These are phyloP conservation scores for Gentiana straminea DNA, from an alignment of 257 asterid genomes.

Conservation along the genomic window DNA sequence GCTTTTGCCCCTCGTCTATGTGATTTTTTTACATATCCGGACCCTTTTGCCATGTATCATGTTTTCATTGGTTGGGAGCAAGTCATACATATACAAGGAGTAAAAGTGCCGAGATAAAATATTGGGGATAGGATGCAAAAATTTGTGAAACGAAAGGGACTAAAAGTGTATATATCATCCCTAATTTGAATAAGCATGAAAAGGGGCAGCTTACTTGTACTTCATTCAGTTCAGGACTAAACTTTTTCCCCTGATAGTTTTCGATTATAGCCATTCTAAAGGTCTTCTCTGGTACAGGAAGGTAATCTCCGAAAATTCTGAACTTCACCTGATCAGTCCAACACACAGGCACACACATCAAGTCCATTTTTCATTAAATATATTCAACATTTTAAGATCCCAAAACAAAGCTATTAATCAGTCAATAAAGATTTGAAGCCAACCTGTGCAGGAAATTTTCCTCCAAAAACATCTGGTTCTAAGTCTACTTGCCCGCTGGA, in stretches of 20 bases:
- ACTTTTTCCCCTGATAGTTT: conserved; percentile 42
- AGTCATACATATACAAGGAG: too few species aligned
- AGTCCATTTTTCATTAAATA: neutral
- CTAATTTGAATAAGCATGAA: neutral
- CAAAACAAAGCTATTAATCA: neutral
- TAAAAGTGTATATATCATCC: too few species aligned
- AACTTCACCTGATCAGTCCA: conserved; percentile 41
- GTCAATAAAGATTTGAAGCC: neutral
- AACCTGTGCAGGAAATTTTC: conserved; percentile 81
- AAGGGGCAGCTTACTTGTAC: conserved; percentile 36
- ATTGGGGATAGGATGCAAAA: too few species aligned
- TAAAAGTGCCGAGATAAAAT: too few species aligned
- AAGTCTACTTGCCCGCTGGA: conserved; percentile 44
- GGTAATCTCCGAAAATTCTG: conserved; percentile 45
- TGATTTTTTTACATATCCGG: too few species aligned
- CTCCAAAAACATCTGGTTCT: conserved; percentile 65
- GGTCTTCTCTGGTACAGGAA: conserved; percentile 52
- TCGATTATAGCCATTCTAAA: conserved; percentile 42
- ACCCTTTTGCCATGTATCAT: too few species aligned
- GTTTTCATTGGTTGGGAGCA: too few species aligned
- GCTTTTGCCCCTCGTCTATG: too few species aligned
- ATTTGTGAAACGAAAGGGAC: too few species aligned
- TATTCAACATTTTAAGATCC: neutral
- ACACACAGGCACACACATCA: too few species aligned
- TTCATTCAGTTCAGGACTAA: conserved; percentile 52